Evolutionary conservation across 2,329 filamentous ascomycete species (phyloP), one percentile per base, ranked within the genome.

Genomic region (Ophiostoma novo-ulmi): DNA sequence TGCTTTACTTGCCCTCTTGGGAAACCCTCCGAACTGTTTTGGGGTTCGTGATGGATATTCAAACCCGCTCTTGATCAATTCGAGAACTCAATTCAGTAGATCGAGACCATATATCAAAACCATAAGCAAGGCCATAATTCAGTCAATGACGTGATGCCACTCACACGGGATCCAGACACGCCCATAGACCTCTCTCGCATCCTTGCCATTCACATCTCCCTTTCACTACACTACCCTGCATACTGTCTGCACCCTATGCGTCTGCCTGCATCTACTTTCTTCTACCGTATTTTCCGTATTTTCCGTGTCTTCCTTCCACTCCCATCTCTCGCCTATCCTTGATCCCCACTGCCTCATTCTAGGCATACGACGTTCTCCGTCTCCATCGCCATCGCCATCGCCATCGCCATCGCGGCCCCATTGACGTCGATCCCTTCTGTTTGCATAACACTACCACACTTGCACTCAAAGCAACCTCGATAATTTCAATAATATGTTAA

Each of bases 21-120:
- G 52, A 58, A 58, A 58, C 52, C 22, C 22, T 58, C 52, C 52
- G 52, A 58, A 58, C n/a, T 58, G 52, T 31, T 58, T 55, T 48
- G 6, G 5, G 5, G 5, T n/a, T n/a, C 2, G 44, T 48, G 44
- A 20, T 48, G 44, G 6, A 20, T n/a, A 20, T 48, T n/a, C 7
- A 48, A 48, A 20, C 44, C 1, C 44, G 44, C 20, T 48, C 44
- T 48, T 48, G 44, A 48, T n/a, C 17, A n/a, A 7, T 8, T 20
- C 6, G 10, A 39, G 1, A 39, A 0, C 3, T 39, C 38, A 11
- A 39, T 31, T 31, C 31, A 4, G 31, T 31, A 31, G 3, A 31
- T 31, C 31, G 31, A 31, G 31, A 3, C 31, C 31, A 31, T 44
- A 17, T 3, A 26, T 58, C 7, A 2, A 13, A 58, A 6, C 17